phyloP scores from a whole-genome alignment of 2,329 filamentous ascomycete genomes.

The Myriosclerotinia curreyana region DNA sequence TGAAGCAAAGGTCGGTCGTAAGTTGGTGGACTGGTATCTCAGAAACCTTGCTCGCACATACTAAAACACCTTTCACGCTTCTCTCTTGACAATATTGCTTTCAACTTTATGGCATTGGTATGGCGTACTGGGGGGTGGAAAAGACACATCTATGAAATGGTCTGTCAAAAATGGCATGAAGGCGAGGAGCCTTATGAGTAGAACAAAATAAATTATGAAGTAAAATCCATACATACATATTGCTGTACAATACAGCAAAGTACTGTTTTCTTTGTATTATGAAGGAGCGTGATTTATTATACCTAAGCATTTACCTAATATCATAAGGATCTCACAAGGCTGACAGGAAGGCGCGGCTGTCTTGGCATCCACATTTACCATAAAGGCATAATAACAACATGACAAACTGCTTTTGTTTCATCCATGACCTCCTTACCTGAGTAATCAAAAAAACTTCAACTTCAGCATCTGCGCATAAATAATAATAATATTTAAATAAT shows the following conservation, averaged over 20 bases:
- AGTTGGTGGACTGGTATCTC: conserved; percentile 98
- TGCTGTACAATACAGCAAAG: background rate
- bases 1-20: conserved; percentile 95
- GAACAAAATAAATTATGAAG: conserved; percentile 19
- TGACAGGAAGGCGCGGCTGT: conserved; percentile 13
- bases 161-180: conserved; percentile 18
- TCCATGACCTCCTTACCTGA: background rate
- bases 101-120: conserved; percentile 36
- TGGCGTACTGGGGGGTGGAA: conserved; percentile 23
- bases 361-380: conserved; percentile 6
- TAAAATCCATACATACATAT: conserved; percentile 6
- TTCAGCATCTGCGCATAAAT: conserved; percentile 3
- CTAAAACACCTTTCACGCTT: conserved; percentile 47
- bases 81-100: conserved; percentile 29
- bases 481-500: conserved; percentile 17
- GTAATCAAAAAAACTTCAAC: background rate
- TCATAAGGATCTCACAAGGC: conserved; percentile 9
- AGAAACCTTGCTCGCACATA: conserved; percentile 95
- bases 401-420: conserved; percentile 3
- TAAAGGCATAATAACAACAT: conserved; percentile 11
- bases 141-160: conserved; percentile 15
- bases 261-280: background rate
- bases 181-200: conserved; percentile 21
- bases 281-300: background rate
- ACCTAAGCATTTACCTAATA: background rate